Base-by-base conservation (phyloP, 2,329 filamentous ascomycete genomes). In the Ilyonectria mors-panacis region DNA sequence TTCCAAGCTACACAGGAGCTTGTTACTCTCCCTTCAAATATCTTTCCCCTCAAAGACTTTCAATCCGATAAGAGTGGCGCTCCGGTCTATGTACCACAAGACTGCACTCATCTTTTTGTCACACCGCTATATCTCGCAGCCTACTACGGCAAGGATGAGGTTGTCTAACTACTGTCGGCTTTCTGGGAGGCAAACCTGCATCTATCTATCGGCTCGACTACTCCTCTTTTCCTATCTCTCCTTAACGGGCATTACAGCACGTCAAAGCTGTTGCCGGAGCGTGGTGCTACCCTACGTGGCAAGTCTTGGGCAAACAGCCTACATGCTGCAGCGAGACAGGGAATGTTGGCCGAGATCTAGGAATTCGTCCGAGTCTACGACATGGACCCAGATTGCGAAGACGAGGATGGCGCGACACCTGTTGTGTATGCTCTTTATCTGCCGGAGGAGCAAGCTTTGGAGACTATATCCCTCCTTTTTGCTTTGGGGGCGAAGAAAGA, bases 41-140 rank as follows among this genome's bases (percentile, higher is more conserved):
- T 45, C n/a, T 45, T 45, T 45, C 42, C 42, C 9, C 42, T 45
- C 7, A 45, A 21, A 45, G 42, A 45, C 42, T 45, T 45, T 45
- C n/a, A 45, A 45, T 45, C n/a, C 1, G 9, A 45, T 21, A 4
- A 45, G 42, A 21, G 42, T 21, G 7, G 42, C 42, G 6, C 17
- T 44, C 39, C 10, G 6, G 10, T 44, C 19, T 7, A 44, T 44
- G 6, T 19, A 15, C 17, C 6, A 44, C 1, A 19, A 44, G 39
- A 44, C 17, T 4, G 17, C 15, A 44, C 39, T 44, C 7, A 44
- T 44, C 15, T 44, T 19, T 44, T 4, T 19, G 6, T 44, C 15
- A 44, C 39, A n/a, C 39, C 6, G 19, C 39, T 21, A 44, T 4
- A 44, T n/a, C 39, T 44, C 19, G 15, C 39, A 6, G 39, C 39